Evolutionary conservation across 78 protist species (phyloP), one percentile per base, ranked within the genome.

Genomic region (Dictyostelium citrinum): DNA sequence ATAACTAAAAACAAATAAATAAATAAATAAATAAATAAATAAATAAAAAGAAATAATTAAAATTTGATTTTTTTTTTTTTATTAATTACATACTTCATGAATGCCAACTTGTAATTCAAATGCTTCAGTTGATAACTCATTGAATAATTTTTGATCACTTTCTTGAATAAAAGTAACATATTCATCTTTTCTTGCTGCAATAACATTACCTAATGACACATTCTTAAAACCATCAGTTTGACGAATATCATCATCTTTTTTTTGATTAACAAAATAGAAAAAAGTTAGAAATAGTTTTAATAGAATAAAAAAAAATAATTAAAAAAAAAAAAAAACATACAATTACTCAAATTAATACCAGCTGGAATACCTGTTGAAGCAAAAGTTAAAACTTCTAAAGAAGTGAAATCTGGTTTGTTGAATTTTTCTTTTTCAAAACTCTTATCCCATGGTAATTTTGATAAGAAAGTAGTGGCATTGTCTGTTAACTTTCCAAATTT

Each of bases 161-260:
- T 90, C 96, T 6, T 70, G 22, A 51, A 94, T 61, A n/a, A 96
- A 91, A 20, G 90, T 78, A 2, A 60, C 96, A 5, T 31, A 27
- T 72, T 77, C 90, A 12, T 67, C 49, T 72, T 71, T 72, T 60
- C 64, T 29, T 5, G 95, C 91, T 0, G 96, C 27, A 33, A 96
- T 90, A 2, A 93, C 96, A 82, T 97, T 97, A 43, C 93, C 96
- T 3, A 97, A 83, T 60, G 81, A 70, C 16, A 97, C 98, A 51
- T 97, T 97, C 96, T 97, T 97, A 86, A 97, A 97, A 27, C 98
- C 98, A 5, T 81, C 82, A 27, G 45, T 84, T 51, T 90, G 95
- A 41, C 98, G 86, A 3, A 97, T 71, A 41, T 95, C 97, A 45
- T 97, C 98, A 35, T 92, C 64, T 95, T 70, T 96, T 96, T 76